Evolutionary conservation across 2,329 filamentous ascomycete species (phyloP), one percentile per base, ranked within the genome.

Genomic region (Coccinonectria pachysandricola): DNA sequence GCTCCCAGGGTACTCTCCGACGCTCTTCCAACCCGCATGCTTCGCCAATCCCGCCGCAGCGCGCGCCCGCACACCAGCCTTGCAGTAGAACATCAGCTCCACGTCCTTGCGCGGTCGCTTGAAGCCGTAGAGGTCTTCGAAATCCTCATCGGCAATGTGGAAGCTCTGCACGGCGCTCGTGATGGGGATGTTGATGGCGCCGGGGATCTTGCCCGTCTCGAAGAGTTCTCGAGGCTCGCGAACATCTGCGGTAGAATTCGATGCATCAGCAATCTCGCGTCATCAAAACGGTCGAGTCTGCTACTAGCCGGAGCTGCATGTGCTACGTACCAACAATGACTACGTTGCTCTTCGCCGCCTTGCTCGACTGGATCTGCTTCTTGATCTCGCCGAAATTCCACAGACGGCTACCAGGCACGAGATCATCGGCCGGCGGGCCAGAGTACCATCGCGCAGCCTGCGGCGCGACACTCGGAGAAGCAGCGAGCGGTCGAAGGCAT

Each of bases 31-130:
- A 7, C 88, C 88, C 3, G 76, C 79, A 49, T 81, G 69, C 43
- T 65, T 63, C 15, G 91, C 91, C 52, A 95, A 55, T 38, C 70
- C 66, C 6, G 86, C 86, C 6, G 87, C 87, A 1, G 81, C 72
- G 23, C 67, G 64, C 42, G 83, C 85, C 49, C 91, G 67, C 37
- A 96, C 83, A 3, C 91, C 91, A 0, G 87, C 78, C 60, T 85
- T 92, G 60, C 91, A 98, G 56, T 94, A 96, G 47, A 96, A 91
- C 4, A 96, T 67, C 9, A 94, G 53, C 38, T 71, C 63, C 16
- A 55, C 52, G 22, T 71, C 64, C 33, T 60, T 61, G 3, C 46
- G 44, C 0, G 66, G 87, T 34, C 83, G 80, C 32, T 66, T 59
- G 48, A 81, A 93, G 4, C 85, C 87, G 54, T 85, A 87, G 10